phyloP scores from a whole-genome alignment of 2,329 filamentous ascomycete genomes.

The Cryphonectria nitschkei region DNA sequence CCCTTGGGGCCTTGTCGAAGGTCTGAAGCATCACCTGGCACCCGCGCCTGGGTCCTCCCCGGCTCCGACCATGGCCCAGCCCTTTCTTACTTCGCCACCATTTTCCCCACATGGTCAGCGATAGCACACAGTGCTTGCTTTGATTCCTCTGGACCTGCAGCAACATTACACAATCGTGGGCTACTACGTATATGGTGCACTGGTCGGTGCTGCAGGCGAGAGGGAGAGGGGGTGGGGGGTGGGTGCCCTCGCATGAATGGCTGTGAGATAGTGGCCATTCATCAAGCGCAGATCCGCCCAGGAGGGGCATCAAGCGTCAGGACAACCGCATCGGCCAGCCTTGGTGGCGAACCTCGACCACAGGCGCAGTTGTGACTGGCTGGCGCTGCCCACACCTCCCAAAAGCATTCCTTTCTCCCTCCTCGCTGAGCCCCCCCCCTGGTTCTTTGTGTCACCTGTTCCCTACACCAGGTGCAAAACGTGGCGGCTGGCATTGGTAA shows the following conservation, averaged over 20 bases:
- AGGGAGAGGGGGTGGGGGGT: too few relatives aligned
- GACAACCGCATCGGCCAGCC: slow-evolving; percentile 6
- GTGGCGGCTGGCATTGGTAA: slow-evolving; percentile 24
- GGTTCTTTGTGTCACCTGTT: slow-evolving; percentile 22
- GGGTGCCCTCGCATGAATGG: slow-evolving; percentile 19
- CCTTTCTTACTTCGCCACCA: slow-evolving; percentile 27
- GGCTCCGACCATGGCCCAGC: slow-evolving; percentile 12
- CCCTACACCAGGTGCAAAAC: slow-evolving; percentile 23
- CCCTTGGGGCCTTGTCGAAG: slow-evolving; percentile 8
- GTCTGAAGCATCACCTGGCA: slow-evolving; percentile 25
- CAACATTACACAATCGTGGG: not conserved
- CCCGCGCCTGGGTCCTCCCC: slow-evolving; percentile 22
- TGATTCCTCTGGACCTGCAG: not conserved
- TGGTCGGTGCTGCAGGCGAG: slow-evolving; percentile 19
- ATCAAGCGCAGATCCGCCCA: slow-evolving; percentile 25
- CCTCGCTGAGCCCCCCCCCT: slow-evolving; percentile 1
- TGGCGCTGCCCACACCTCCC: slow-evolving; percentile 11
- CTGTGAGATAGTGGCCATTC: slow-evolving; percentile 17
- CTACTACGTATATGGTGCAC: not conserved
- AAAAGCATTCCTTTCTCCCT: not conserved
- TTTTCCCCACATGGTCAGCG: slow-evolving; percentile 13
- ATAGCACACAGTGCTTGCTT: slow-evolving; percentile 14
- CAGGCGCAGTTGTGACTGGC: slow-evolving; percentile 18
- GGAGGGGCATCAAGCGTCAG: slow-evolving; percentile 2
- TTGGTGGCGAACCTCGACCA: slow-evolving; percentile 23